phyloP scores from a whole-genome alignment of 1,284 basidiomycete genomes.

The Sanghuangporus sanghuang region DNA sequence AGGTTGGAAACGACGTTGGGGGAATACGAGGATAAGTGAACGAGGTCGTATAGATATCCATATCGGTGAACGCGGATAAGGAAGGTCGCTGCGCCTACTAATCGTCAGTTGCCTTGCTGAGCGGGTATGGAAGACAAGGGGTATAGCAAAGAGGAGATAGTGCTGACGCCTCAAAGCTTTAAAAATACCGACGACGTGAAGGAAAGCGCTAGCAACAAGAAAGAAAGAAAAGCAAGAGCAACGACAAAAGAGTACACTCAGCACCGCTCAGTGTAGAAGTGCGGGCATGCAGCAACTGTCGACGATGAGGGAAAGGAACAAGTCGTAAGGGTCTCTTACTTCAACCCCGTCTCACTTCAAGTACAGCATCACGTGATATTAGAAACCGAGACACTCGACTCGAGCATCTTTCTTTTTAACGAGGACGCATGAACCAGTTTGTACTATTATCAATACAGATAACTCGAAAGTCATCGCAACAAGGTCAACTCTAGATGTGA shows the following conservation, averaged over 20 bases:
- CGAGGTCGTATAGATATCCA: constrained; percentile 93
- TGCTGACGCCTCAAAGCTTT: constrained; percentile 5
- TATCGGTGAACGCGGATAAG: constrained; percentile 29
- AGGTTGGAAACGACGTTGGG: constrained; percentile 51
- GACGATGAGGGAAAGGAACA: neutral
- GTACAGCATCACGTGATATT: neutral
- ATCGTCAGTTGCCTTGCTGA: neutral
- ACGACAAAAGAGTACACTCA: constrained; percentile 24
- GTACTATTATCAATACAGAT: neutral
- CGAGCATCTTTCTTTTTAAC: neutral
- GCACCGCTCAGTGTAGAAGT: neutral
- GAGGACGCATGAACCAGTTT: neutral
- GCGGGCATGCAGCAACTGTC: neutral
- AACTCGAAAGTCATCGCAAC: neutral
- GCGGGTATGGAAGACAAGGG: constrained; percentile 15
- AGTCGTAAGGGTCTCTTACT: neutral
- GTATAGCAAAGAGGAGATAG: constrained; percentile 19
- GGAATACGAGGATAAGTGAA: constrained; percentile 81
- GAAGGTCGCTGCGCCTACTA: neutral
- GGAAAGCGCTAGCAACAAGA: constrained; percentile 22
- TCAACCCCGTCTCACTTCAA: neutral
- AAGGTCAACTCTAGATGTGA: neutral
- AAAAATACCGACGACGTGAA: constrained; percentile 9
- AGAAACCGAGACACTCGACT: neutral
- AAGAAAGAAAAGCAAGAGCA: constrained; percentile 20